Evolutionary conservation across 2,329 filamentous ascomycete species (phyloP).

Genomic region (Pyrenophora tritici-repentis): DNA sequence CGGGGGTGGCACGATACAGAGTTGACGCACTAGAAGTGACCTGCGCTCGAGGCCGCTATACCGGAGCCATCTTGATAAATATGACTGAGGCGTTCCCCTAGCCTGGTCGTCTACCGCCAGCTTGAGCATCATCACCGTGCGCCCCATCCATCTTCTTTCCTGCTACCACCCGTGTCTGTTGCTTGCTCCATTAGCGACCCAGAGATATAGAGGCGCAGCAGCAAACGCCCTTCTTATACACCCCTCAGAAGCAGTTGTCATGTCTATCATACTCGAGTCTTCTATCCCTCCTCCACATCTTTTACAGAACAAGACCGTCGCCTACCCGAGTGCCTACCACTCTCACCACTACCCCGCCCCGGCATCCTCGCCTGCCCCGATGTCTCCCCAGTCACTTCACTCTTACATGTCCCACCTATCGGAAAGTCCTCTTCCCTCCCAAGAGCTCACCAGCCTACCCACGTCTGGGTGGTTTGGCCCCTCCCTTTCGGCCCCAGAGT

Average conservation of each 20-base stretch:
- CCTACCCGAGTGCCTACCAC: slow-evolving; percentile 37
- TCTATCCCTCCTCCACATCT: slow-evolving; percentile 44
- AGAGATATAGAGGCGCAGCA: slow-evolving; percentile 22
- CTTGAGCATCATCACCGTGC: slow-evolving; percentile 15
- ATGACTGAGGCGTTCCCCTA: slow-evolving; percentile 25
- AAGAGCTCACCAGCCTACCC: slow-evolving; percentile 29
- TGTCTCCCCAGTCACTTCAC: slow-evolving; percentile 41
- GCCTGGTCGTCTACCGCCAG: slow-evolving; percentile 20
- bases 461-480: slow-evolving; percentile 40
- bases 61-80: slow-evolving; percentile 30
- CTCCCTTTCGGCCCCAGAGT: slow-evolving; percentile 37
- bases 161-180: slow-evolving; percentile 13
- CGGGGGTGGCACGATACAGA: slow-evolving; percentile 36
- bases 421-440: slow-evolving; percentile 34
- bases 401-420: slow-evolving; percentile 38
- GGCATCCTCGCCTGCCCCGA: slow-evolving; percentile 35
- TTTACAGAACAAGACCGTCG: slow-evolving; percentile 31
- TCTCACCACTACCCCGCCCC: slow-evolving; percentile 32
- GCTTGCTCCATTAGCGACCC: slow-evolving; percentile 15
- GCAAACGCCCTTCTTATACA: slow-evolving; percentile 12
- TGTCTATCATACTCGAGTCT: slow-evolving; percentile 45
- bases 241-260: slow-evolving; percentile 24
- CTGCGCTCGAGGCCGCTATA: slow-evolving; percentile 18
- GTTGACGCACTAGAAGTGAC: slow-evolving; percentile 41
- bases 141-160: slow-evolving; percentile 4